phyloP scores from a whole-genome alignment of 2,329 filamentous ascomycete genomes.

The Helotiales sp. region DNA sequence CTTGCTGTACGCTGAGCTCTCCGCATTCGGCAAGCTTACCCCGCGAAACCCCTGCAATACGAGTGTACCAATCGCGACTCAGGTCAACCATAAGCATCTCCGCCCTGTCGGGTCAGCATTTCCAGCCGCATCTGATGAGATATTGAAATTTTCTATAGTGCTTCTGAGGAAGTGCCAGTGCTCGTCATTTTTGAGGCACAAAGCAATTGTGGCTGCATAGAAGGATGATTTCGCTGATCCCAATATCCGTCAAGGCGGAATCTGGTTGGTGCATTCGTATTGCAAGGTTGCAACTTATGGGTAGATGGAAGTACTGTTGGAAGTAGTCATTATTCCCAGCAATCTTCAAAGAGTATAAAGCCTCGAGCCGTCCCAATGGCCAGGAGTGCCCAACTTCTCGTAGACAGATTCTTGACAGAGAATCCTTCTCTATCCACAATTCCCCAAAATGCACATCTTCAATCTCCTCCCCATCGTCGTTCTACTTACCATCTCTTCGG shows the following conservation, averaged over 20 bases:
- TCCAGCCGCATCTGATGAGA: background rate
- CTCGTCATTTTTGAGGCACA: background rate
- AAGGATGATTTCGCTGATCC: background rate
- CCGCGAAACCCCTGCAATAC: background rate
- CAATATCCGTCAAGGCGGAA: background rate
- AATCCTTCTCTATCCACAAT: no score
- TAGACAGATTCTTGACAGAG: no score
- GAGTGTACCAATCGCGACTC: background rate
- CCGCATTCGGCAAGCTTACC: background rate
- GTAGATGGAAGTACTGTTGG: background rate
- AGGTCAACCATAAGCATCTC: background rate
- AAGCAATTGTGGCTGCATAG: background rate
- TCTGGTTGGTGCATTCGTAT: background rate
- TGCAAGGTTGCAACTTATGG: background rate
- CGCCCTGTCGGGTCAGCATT: background rate
- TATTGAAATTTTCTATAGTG: background rate
- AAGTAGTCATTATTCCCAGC: background rate
- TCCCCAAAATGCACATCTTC: background rate
- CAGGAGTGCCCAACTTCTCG: background rate
- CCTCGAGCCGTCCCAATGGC: background rate
- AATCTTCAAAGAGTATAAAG: background rate
- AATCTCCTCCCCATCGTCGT: background rate
- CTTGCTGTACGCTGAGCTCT: background rate
- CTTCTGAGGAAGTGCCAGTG: background rate
- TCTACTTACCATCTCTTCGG: background rate